phyloP scores from a whole-genome alignment of 1,284 basidiomycete genomes.

The Albatrellus sp. region DNA sequence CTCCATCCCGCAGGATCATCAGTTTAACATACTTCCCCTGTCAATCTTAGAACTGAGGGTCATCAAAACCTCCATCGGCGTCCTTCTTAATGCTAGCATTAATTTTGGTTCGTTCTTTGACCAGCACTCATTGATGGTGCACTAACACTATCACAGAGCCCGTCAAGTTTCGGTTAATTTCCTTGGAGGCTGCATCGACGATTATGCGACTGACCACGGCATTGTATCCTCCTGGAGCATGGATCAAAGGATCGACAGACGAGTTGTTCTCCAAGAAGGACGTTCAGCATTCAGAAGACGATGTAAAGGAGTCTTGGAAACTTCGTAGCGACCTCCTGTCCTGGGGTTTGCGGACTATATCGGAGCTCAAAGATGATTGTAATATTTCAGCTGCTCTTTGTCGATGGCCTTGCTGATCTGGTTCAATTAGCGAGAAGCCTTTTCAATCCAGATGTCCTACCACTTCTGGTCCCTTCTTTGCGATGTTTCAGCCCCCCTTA shows the following conservation, averaged over 20 bases:
- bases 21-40: conserved; percentile 31
- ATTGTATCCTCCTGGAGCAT: conserved; percentile 59
- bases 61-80: conserved; percentile 68
- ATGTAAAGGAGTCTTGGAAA: conserved; percentile 45
- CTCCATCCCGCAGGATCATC: conserved; percentile 28
- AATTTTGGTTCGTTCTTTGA: conserved; percentile 46
- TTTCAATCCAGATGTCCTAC: conserved; percentile 49
- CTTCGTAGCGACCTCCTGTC: conserved; percentile 51
- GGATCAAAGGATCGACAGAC: conserved; percentile 23
- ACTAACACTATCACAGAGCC: conserved; percentile 35
- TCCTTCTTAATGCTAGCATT: conserved; percentile 69
- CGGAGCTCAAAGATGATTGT: conserved; percentile 54
- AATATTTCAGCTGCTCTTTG: conserved; percentile 13
- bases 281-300: conserved; percentile 15
- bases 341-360: conserved; percentile 69
- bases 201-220: conserved; percentile 57
- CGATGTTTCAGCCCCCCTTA: conserved; percentile 44
- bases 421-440: conserved; percentile 32
- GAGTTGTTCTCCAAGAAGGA: conserved; percentile 5
- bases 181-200: conserved; percentile 51
- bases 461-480: conserved; percentile 47
- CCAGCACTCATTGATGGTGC: background rate
- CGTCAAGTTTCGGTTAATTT: conserved; percentile 53
- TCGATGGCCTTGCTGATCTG: background rate
- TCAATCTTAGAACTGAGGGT: conserved; percentile 55